These are phyloP conservation scores for Aegilops tauschii DNA, from an alignment of 176 grass and related monocot species.

Conservation along the genomic window DNA sequence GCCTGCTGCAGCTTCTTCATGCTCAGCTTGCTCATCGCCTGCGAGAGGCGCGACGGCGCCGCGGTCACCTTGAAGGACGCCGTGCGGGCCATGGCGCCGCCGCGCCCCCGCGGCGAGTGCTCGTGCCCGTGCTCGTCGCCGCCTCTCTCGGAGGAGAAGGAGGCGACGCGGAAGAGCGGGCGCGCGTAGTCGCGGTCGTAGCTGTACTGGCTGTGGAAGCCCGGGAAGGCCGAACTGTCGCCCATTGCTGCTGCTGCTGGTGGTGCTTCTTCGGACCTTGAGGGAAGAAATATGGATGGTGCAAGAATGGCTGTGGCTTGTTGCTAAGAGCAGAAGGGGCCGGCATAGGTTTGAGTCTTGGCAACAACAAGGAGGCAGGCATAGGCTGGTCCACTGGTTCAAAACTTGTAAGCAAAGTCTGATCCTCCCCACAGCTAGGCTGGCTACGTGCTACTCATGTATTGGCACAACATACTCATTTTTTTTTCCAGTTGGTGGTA, in stretches of 20 bases:
- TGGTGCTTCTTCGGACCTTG: conserved; percentile 9
- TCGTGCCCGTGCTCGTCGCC: conserved; percentile 23
- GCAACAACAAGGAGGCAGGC: not conserved
- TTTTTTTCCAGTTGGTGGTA: too few species aligned
- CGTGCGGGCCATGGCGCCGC: not conserved
- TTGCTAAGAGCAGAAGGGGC: not conserved
- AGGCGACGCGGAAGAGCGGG: conserved; percentile 36
- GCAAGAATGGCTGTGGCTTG: not conserved
- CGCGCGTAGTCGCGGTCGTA: conserved; percentile 9
- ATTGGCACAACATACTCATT: too few species aligned
- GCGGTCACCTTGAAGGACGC: conserved; percentile 23
- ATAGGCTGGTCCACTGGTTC: not conserved
- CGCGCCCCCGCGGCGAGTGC: not conserved
- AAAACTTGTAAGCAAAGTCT: conserved; percentile 32
- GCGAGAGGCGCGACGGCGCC: conserved; percentile 17
- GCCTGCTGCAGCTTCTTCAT: conserved; percentile 43
- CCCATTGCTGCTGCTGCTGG: conserved; percentile 10
- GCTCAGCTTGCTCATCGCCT: conserved; percentile 36
- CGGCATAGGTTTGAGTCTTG: not conserved
- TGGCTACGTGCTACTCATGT: too few species aligned
- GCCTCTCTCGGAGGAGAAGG: conserved; percentile 43
- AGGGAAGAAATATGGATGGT: not conserved
- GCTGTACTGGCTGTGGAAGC: conserved; percentile 26
- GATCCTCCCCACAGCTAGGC: too few species aligned
- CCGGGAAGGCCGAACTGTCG: conserved; percentile 36